Evolutionary conservation across 73 alveolate species (phyloP).

Genomic region (Uronychia binucleata): DNA sequence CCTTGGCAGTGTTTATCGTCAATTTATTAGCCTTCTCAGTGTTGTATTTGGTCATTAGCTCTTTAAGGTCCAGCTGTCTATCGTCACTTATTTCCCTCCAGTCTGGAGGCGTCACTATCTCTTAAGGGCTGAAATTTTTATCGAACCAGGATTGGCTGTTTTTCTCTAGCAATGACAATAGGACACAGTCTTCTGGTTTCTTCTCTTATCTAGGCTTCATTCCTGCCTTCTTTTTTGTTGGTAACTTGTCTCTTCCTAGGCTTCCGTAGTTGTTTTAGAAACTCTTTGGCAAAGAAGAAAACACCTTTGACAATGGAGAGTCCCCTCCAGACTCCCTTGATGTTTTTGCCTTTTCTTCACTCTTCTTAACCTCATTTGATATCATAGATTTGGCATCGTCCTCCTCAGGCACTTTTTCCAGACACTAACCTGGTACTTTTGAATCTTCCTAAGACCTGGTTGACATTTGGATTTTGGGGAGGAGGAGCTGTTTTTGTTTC

Average conservation of each 20-base stretch:
- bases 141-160: not conserved
- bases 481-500: no score
- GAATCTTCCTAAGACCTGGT: not conserved
- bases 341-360: not conserved
- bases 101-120: not conserved
- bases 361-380: not conserved
- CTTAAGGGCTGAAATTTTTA: not conserved
- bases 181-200: not conserved
- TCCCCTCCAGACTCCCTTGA: not conserved
- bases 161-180: not conserved
- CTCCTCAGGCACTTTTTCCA: no score
- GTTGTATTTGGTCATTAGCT: not conserved
- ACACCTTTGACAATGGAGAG: not conserved
- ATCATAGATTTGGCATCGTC: no score
- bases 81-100: not conserved
- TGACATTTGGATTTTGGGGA: not conserved
- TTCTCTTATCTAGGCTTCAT: no score
- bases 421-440: not conserved
- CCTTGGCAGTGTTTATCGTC: not conserved
- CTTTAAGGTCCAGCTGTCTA: not conserved
- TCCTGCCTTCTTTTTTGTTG: not conserved
- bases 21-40: not conserved
- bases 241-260: not conserved
- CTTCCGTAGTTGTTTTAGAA: not conserved
- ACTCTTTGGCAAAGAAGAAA: not conserved